phyloP scores from a whole-genome alignment of 805 yeast species.

The Ogataea pini region DNA sequence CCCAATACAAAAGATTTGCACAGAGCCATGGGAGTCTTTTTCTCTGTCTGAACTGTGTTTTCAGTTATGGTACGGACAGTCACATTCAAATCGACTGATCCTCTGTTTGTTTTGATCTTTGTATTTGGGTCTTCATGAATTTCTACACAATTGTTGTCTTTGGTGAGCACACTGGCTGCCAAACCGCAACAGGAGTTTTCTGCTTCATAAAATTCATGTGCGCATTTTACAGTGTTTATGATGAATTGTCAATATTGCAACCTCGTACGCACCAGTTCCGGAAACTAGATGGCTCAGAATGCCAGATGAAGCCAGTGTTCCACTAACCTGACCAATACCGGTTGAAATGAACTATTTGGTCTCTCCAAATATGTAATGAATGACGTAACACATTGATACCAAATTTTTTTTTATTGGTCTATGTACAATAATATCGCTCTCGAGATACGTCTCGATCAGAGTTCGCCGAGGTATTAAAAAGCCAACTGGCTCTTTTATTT shows the following conservation, averaged over 20 bases:
- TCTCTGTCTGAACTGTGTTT: conserved; percentile 51
- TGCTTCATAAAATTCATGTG: conserved; percentile 41
- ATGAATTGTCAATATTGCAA: conserved; percentile 36
- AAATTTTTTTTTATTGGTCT: neutral
- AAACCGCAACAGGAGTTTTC: conserved; percentile 45
- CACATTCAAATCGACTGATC: conserved; percentile 47
- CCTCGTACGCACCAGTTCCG: conserved; percentile 30
- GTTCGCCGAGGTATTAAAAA: no score
- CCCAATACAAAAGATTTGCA: conserved; percentile 34
- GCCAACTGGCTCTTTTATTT: no score
- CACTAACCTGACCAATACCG: conserved; percentile 22
- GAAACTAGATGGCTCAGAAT: conserved; percentile 33
- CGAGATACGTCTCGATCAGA: conserved; percentile 42
- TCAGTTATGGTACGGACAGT: conserved; percentile 43
- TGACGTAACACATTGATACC: neutral
- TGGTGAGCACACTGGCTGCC: conserved; percentile 33
- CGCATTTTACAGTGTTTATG: conserved; percentile 47
- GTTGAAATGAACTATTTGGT: neutral
- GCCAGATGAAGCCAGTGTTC: conserved; percentile 25
- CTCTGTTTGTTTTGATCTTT: conserved; percentile 40
- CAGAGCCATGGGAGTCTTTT: conserved; percentile 48
- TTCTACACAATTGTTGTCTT: conserved; percentile 44
- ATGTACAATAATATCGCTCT: conserved; percentile 26
- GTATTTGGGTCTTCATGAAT: conserved; percentile 44
- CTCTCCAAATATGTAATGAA: neutral